phyloP scores from a whole-genome alignment of 2,329 filamentous ascomycete species.

The Aureobasidium pullulans region DNA sequence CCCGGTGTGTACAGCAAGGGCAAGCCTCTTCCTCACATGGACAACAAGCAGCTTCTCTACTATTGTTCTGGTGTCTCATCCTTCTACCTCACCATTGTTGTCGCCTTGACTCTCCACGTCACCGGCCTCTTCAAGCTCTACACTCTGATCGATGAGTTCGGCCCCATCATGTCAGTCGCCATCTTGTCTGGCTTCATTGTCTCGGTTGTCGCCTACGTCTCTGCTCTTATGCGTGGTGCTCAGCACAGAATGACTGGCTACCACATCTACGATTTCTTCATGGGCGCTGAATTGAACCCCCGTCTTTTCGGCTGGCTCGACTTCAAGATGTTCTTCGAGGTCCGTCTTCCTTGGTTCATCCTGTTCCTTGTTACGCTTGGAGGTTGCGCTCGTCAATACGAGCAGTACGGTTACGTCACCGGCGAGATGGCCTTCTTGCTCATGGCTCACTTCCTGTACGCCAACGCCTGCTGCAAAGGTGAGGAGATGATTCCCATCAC shows the following conservation, averaged over 20 bases:
- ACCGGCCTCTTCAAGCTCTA: slow-evolving; percentile 82
- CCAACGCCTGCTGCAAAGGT: slow-evolving; percentile 85
- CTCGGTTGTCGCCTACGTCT: slow-evolving; percentile 76
- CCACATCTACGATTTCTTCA: slow-evolving; percentile 81
- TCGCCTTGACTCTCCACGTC: slow-evolving; percentile 67
- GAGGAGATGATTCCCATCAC: slow-evolving; percentile 86
- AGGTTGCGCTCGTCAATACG: slow-evolving; percentile 73
- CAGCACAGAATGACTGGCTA: slow-evolving; percentile 88
- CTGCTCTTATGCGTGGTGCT: slow-evolving; percentile 69
- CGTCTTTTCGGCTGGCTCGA: slow-evolving; percentile 69
- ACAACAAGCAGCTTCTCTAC: slow-evolving; percentile 81
- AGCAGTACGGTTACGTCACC: slow-evolving; percentile 76
- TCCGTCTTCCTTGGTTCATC: slow-evolving; percentile 87
- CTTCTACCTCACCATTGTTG: slow-evolving; percentile 75
- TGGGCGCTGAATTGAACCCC: slow-evolving; percentile 81
- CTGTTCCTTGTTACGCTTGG: slow-evolving; percentile 71
- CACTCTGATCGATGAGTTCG: slow-evolving; percentile 91
- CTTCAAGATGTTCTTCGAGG: slow-evolving; percentile 95
- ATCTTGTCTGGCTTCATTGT: slow-evolving; percentile 86
- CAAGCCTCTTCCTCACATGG: slow-evolving; percentile 75
- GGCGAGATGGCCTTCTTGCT: slow-evolving; percentile 78
- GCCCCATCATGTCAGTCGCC: slow-evolving; percentile 83
- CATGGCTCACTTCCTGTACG: slow-evolving; percentile 86
- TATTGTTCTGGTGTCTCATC: slow-evolving; percentile 87
- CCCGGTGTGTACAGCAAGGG: slow-evolving; percentile 84